Conservation (phyloP, 116 monocot species). For the Posidonia oceanica region DNA sequence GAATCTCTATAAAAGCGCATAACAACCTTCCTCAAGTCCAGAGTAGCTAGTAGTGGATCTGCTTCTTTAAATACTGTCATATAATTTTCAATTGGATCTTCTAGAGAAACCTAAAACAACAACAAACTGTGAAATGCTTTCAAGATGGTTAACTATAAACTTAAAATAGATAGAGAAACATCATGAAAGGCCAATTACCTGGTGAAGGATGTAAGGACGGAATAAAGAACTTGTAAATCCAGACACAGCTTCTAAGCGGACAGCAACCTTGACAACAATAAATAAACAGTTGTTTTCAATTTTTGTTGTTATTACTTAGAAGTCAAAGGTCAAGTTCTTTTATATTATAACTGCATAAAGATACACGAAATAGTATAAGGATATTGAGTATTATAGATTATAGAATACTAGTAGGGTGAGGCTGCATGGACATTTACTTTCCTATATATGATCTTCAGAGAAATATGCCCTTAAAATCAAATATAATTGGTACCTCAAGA, state of each 20-base stretch:
- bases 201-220: slow-evolving; percentile 40
- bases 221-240: slow-evolving; percentile 44
- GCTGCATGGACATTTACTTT: too few relatives aligned
- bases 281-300: not conserved
- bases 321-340: not conserved
- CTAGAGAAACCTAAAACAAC: slow-evolving; percentile 31
- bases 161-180: not conserved
- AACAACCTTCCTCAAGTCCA: slow-evolving; percentile 34
- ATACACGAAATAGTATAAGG: too few relatives aligned
- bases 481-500: too few relatives aligned
- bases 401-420: too few relatives aligned
- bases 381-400: too few relatives aligned
- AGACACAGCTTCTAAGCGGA: slow-evolving; percentile 41
- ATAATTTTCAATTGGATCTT: slow-evolving; percentile 72
- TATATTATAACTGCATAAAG: too few relatives aligned
- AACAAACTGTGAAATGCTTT: not conserved
- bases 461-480: too few relatives aligned
- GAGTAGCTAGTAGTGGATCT: slow-evolving; percentile 33
- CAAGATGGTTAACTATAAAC: not conserved
- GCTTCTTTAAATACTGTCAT: slow-evolving; percentile 67
- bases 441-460: too few relatives aligned
- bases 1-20: slow-evolving; percentile 53
- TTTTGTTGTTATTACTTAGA: not conserved
- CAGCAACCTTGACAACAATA: slow-evolving; percentile 31
- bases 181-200: slow-evolving; percentile 26